These are phyloP conservation scores for Eucalyptus albens DNA, from an alignment of 345 rosid genomes.

Conservation along the genomic window DNA sequence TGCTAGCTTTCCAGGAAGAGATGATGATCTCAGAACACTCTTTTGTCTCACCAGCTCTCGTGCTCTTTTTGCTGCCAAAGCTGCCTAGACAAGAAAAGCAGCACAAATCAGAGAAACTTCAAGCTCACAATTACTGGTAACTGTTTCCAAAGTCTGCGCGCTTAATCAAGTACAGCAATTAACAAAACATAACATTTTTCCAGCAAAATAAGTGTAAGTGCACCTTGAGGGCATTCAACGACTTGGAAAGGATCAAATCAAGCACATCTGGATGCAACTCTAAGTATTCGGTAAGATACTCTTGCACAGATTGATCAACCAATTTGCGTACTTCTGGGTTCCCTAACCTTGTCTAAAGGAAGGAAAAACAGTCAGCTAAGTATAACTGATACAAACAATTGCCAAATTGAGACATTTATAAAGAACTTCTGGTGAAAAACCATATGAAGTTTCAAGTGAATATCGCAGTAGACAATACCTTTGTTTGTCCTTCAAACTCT, in stretches of 20 bases:
- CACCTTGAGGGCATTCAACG: slow-evolving; percentile 96
- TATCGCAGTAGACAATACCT: slow-evolving; percentile 28
- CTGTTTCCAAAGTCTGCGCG: background rate
- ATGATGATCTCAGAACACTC: slow-evolving; percentile 79
- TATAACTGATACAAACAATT: background rate
- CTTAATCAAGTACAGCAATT: background rate
- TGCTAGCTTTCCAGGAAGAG: slow-evolving; percentile 98
- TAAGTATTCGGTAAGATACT: slow-evolving; percentile 84
- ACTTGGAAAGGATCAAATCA: slow-evolving; percentile 81
- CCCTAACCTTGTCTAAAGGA: slow-evolving; percentile 88
- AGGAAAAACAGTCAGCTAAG: background rate
- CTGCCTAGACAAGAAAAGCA: slow-evolving; percentile 46
- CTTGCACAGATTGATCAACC: slow-evolving; percentile 95
- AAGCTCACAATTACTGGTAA: background rate
- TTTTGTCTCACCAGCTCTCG: slow-evolving; percentile 92
- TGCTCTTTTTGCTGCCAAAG: slow-evolving; percentile 97
- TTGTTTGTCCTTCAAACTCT: slow-evolving; percentile 99
- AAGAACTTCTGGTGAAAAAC: background rate
- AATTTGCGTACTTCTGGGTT: slow-evolving; percentile 96
- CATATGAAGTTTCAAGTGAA: background rate
- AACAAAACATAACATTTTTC: background rate
- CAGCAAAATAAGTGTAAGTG: background rate
- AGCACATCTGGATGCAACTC: slow-evolving; percentile 97
- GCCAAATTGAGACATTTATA: background rate
- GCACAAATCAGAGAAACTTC: background rate